phyloP scores from a whole-genome alignment of 371 early-diverging fungal species.

The Mucor saturninus region DNA sequence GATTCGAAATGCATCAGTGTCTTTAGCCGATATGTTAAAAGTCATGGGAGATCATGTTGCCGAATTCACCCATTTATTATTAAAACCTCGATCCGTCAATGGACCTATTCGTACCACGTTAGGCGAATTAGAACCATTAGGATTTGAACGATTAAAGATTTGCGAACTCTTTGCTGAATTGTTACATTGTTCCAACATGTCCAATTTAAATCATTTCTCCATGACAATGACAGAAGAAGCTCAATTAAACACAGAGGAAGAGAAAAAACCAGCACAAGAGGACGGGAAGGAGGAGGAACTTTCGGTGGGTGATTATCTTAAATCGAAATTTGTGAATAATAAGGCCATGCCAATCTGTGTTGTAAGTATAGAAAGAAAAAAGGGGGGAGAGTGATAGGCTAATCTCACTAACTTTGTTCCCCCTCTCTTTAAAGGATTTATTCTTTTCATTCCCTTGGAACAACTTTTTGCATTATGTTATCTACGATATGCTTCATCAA shows the following conservation, averaged over 20 bases:
- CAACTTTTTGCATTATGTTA: slow-evolving; percentile 95
- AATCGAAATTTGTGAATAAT: slow-evolving; percentile 66
- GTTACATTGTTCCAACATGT: slow-evolving; percentile 84
- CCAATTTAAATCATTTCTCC: slow-evolving; percentile 56
- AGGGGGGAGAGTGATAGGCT: background rate
- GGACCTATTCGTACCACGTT: slow-evolving; percentile 67
- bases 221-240: slow-evolving; percentile 13
- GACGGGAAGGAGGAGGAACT: background rate
- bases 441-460: slow-evolving; percentile 93
- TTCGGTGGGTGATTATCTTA: slow-evolving; percentile 64
- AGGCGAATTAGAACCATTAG: slow-evolving; percentile 77
- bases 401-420: background rate
- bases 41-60: slow-evolving; percentile 74
- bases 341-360: slow-evolving; percentile 62
- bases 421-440: slow-evolving; percentile 55
- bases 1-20: slow-evolving; percentile 28
- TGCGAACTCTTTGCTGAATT: slow-evolving; percentile 96
- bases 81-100: slow-evolving; percentile 53
- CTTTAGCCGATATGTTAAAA: slow-evolving; percentile 79
- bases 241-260: background rate
- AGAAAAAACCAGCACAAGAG: background rate
- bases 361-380: slow-evolving; percentile 24
- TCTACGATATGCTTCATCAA: slow-evolving; percentile 95
- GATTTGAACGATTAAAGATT: slow-evolving; percentile 89
- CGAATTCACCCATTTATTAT: slow-evolving; percentile 68